Base-by-base conservation (phyloP, 2,329 filamentous ascomycete species). In the Alternaria ventricosa region DNA sequence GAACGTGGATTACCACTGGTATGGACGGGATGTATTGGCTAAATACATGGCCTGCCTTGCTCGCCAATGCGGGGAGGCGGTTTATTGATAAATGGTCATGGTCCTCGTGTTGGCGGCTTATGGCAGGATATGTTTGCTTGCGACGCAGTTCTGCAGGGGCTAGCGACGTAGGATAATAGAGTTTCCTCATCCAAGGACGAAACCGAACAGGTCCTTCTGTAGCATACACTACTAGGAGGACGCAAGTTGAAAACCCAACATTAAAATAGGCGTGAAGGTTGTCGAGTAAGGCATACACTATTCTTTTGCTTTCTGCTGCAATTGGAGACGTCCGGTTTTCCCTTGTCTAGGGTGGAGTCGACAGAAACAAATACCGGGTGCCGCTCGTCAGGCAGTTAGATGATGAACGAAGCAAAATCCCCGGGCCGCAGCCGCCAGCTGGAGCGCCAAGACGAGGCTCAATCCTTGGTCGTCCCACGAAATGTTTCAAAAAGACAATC, bases 381-480 rank as follows among this genome's bases (percentile, higher is more conserved):
- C 54, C 54, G 43, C 54, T 46, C 44, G 27, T 33, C 27, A 30
- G 54, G 28, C 54, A 56, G 30, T 27, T 23, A 33, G 18, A 33
- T 25, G 49, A 51, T 51, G 49, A 30, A 53, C 28, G 30, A 13
- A 41, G 49, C 49, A 53, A 53, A 53, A 53, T 53, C 27, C 50
- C 41, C 57, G 47, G 46, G 50, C 58, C 9, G 22, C 54, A 56
- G 41, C 49, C 49, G 49, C 49, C 49, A 36, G 49, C 20, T 41
- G 20, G 28, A 30, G 53, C 22, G 63, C 57, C 66, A 68, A 63
- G 63, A 57, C 47, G 45, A 66, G 60, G 66, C 66, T 68, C 60
- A 41, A 56, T 45, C 56, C 49, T 60, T 45, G 45, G 58, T 3
- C 8, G 49, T 36, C 49, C 49, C 49, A 53, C 49, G 4, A 36